Evolutionary conservation across 2,329 filamentous ascomycete genomes (phyloP).

Genomic region (Aspergillus pseudoviridinutans): DNA sequence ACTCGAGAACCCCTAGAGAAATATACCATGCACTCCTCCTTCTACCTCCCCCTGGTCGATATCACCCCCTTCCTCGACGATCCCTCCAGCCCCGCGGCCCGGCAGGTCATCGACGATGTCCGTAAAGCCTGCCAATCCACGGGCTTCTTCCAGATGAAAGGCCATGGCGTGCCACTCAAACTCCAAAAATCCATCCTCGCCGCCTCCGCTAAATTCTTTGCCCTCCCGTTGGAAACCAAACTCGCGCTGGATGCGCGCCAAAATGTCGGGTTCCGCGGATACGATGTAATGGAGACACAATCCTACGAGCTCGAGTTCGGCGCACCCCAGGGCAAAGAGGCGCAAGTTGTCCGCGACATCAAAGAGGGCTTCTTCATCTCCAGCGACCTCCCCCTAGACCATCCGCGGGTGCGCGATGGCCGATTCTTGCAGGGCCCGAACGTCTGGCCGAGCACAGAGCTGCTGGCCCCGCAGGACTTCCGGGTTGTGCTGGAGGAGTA

Average conservation of each 20-base stretch:
- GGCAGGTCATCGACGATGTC: slow-evolving; percentile 10
- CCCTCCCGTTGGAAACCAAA: slow-evolving; percentile 29
- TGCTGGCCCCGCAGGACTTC: slow-evolving; percentile 34
- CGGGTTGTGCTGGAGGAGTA: slow-evolving; percentile 39
- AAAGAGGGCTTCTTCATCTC: slow-evolving; percentile 14
- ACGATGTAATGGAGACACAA: slow-evolving; percentile 36
- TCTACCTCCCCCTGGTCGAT: slow-evolving; percentile 14
- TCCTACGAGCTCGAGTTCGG: slow-evolving; percentile 19
- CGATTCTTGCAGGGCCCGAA: slow-evolving; percentile 35
- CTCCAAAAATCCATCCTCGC: slow-evolving; percentile 43
- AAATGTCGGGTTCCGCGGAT: slow-evolving; percentile 24
- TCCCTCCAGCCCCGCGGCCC: slow-evolving; percentile 12
- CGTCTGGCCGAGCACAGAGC: slow-evolving; percentile 37
- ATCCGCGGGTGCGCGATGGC: not conserved
- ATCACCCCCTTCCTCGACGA: slow-evolving; percentile 14
- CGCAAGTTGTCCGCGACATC: slow-evolving; percentile 20
- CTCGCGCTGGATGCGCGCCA: slow-evolving; percentile 3
- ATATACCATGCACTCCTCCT: not conserved
- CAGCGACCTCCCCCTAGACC: not conserved
- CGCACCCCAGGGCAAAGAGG: slow-evolving; percentile 14
- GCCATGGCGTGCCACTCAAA: slow-evolving; percentile 42
- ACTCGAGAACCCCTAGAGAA: not conserved
- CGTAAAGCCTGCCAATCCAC: slow-evolving; percentile 39
- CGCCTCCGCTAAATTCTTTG: slow-evolving; percentile 46
- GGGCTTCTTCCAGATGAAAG: slow-evolving; percentile 52